These are phyloP conservation scores for Diplosphaera chodatii DNA, from an alignment of 139 green algal genomes.

Conservation along the genomic window DNA sequence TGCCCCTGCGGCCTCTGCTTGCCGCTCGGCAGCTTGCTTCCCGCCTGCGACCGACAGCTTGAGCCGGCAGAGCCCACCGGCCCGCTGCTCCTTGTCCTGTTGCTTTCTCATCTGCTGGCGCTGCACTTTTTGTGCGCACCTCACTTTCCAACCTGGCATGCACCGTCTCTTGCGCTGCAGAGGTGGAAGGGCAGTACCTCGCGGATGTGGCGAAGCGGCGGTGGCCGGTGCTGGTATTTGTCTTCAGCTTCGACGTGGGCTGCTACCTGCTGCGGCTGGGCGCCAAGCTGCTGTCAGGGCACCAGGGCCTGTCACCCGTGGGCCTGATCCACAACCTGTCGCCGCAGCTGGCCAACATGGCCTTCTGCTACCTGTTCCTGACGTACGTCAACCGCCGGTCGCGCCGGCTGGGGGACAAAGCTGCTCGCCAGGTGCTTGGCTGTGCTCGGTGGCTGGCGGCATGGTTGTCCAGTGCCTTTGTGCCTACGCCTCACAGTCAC, in stretches of 20 bases:
- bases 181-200: constrained; percentile 44
- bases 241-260: constrained; percentile 62
- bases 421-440: constrained; percentile 53
- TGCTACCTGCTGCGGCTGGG: constrained; percentile 43
- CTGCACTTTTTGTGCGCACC: too few species aligned
- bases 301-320: background rate
- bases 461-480: too few species aligned
- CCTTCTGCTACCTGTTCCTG: constrained; percentile 48
- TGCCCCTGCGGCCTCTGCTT: too few species aligned
- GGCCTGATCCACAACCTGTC: background rate
- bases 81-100: too few species aligned
- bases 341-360: constrained; percentile 66
- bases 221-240: constrained; percentile 54
- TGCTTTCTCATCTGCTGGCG: too few species aligned
- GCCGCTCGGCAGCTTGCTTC: too few species aligned
- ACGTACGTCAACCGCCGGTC: constrained; percentile 48
- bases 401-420: constrained; percentile 21
- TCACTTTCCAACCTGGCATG: too few species aligned
- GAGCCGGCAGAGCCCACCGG: too few species aligned
- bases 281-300: constrained; percentile 13
- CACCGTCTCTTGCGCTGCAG: constrained; percentile 24
- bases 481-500: too few species aligned
- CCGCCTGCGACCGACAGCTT: too few species aligned
- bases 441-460: too few species aligned
- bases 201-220: constrained; percentile 37